Percentiles rank a stretch among this genome's conserved stretches.
Conservation (phyloP, 129 eudicot species). For the Flaveria brownii region DNA sequence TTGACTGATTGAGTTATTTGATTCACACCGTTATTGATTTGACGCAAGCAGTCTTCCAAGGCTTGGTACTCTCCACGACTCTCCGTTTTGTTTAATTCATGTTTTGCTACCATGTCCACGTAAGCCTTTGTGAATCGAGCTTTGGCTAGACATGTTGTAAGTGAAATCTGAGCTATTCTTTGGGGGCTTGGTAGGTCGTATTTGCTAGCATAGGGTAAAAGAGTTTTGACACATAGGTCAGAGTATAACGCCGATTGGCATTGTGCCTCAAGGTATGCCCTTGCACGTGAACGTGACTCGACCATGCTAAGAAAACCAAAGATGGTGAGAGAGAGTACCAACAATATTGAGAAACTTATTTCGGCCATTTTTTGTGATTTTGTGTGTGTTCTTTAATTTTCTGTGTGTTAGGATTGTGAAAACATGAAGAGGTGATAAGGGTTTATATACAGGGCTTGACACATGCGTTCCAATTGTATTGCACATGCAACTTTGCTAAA, state of each 20-base stretch:
- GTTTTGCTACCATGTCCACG: constrained; percentile 44
- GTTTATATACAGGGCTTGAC: constrained; percentile 32
- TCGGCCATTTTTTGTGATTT: constrained; percentile 35
- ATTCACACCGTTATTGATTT: constrained; percentile 55
- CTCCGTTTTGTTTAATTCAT: constrained; percentile 28
- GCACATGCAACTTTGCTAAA: constrained; percentile 43
- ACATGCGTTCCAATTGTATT: constrained; percentile 26
- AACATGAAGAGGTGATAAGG: constrained; percentile 21
- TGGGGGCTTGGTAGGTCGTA: constrained; percentile 40
- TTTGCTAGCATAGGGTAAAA: constrained; percentile 34
- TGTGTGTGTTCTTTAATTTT: neutral
- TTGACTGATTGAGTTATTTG: constrained; percentile 52
- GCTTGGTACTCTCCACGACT: constrained; percentile 42
- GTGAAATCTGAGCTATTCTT: constrained; percentile 58
- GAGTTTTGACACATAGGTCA: constrained; percentile 44
- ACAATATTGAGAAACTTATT: constrained; percentile 20
- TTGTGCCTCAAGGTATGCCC: constrained; percentile 48
- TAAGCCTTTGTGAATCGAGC: constrained; percentile 56
- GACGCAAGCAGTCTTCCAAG: constrained; percentile 46
- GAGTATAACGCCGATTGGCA: constrained; percentile 49
- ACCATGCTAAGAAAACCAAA: constrained; percentile 30
- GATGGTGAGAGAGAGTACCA: constrained; percentile 38
- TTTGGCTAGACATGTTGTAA: constrained; percentile 50
- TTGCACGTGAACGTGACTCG: constrained; percentile 50
- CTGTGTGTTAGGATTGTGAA: constrained; percentile 28